Conservation (phyloP, 257 asterid genomes). For the Nicotiana undulata region DNA sequence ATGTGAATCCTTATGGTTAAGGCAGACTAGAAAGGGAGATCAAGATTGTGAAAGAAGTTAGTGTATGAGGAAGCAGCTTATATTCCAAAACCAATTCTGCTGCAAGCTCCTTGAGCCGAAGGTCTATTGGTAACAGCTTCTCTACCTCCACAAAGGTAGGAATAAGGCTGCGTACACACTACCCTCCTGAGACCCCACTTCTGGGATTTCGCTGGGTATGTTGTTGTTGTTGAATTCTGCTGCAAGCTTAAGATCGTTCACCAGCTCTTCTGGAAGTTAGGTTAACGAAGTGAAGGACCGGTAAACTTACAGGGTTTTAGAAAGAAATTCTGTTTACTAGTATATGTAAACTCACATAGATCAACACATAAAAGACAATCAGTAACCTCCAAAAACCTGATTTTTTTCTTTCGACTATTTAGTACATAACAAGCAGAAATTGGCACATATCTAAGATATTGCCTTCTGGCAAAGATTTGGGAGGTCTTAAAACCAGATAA, state of each 20-base stretch:
- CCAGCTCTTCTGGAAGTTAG: neutral
- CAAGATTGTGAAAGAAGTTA: neutral
- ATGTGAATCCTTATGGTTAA: neutral
- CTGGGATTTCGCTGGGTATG: too few relatives aligned
- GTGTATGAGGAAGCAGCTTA: neutral
- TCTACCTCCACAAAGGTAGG: too few relatives aligned
- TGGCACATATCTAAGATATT: neutral
- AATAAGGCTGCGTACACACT: too few relatives aligned
- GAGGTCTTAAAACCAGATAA: neutral
- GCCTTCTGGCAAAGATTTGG: neutral
- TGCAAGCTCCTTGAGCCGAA: neutral
- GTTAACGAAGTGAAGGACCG: neutral
- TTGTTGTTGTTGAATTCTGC: neutral
- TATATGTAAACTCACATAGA: neutral
- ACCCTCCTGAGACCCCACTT: too few relatives aligned
- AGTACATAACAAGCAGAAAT: neutral
- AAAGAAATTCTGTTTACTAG: neutral
- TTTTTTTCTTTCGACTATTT: neutral
- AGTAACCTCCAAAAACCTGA: neutral
- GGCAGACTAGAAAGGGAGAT: neutral
- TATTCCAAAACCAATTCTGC: neutral
- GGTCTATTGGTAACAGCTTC: too few relatives aligned
- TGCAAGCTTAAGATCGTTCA: neutral
- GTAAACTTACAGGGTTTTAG: neutral
- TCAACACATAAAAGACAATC: neutral